A percentile compares a stretch with the other conserved stretches of the same genome.
phyloP scores from a whole-genome alignment of 495 filamentous ascomycete genomes.

The Filosporella fistucella region DNA sequence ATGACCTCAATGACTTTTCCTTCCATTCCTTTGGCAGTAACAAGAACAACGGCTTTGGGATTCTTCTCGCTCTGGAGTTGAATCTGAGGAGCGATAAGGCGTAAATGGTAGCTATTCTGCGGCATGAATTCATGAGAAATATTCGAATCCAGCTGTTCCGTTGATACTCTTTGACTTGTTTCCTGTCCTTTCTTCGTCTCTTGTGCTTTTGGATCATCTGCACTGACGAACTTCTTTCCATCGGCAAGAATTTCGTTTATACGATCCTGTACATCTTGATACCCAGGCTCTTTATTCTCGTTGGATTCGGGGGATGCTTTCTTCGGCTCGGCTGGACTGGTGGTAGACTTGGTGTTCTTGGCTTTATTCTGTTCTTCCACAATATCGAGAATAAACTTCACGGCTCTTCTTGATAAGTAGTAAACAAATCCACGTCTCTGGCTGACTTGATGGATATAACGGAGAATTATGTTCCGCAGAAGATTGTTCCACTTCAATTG shows the following conservation, averaged over 20 bases:
- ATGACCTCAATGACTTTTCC: conserved; percentile 95
- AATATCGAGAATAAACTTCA: conserved; percentile 97
- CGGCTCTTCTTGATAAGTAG: conserved; percentile 90
- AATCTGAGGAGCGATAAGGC: conserved; percentile 93
- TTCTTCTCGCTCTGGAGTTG: conserved; percentile 98
- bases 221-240: conserved; percentile 75
- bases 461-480: conserved; percentile 89
- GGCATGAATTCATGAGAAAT: conserved; percentile 88
- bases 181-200: conserved; percentile 4
- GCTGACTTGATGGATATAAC: conserved; percentile 96
- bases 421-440: conserved; percentile 96
- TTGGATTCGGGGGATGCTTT: conserved; percentile 27
- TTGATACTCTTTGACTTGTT: conserved; percentile 35
- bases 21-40: conserved; percentile 94
- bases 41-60: conserved; percentile 83
- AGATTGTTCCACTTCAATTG: conserved; percentile 99
- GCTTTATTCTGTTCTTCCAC: conserved; percentile 85
- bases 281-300: conserved; percentile 46
- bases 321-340: too few relatives aligned
- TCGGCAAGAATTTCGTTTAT: conserved; percentile 86
- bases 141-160: conserved; percentile 61
- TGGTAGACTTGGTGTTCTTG: conserved; percentile 39
- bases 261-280: conserved; percentile 70
- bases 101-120: conserved; percentile 90
- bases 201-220: conserved; percentile 51